Evolutionary conservation across 257 asterid genomes (phyloP).

Genomic region (Scutellaria minor): DNA sequence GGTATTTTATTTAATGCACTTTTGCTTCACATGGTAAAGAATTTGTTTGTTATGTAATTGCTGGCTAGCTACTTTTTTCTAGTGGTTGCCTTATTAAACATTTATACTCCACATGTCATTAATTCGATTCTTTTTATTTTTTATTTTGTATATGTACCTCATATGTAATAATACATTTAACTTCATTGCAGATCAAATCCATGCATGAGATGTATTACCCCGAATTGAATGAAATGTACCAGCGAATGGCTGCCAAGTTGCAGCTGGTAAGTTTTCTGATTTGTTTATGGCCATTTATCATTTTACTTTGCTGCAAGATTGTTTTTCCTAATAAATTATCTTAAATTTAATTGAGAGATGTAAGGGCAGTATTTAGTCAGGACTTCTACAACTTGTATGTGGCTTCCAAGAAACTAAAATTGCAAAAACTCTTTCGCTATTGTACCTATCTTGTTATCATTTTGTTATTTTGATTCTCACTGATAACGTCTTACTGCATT

Average conservation of each 20-base stretch:
- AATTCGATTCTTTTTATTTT: conserved; percentile 18
- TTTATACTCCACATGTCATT: conserved; percentile 18
- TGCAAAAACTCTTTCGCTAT: conserved; percentile 1
- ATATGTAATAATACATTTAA: conserved; percentile 26
- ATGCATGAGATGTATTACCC: conserved; percentile 73
- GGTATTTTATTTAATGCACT: conserved; percentile 49
- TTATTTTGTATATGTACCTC: conserved; percentile 20
- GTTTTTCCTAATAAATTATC: background rate
- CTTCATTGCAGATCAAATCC: conserved; percentile 75
- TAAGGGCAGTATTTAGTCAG: conserved; percentile 1
- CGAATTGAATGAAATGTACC: conserved; percentile 80
- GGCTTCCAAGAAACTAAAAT: conserved; percentile 28
- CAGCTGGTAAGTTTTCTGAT: conserved; percentile 63
- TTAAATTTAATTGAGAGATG: too few species aligned
- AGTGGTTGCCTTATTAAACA: conserved; percentile 24
- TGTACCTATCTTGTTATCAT: background rate
- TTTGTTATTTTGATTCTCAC: conserved; percentile 22
- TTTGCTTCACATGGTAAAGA: conserved; percentile 20
- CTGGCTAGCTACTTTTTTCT: conserved; percentile 19
- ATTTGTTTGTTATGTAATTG: conserved; percentile 2
- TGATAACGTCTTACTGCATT: conserved; percentile 37
- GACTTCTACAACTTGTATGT: conserved; percentile 7
- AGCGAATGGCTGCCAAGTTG: conserved; percentile 73
- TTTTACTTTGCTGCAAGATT: conserved; percentile 20
- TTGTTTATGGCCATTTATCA: conserved; percentile 5